Evolutionary conservation across 2,329 filamentous ascomycete genomes (phyloP).

Genomic region (Periglandula ipomoeae): DNA sequence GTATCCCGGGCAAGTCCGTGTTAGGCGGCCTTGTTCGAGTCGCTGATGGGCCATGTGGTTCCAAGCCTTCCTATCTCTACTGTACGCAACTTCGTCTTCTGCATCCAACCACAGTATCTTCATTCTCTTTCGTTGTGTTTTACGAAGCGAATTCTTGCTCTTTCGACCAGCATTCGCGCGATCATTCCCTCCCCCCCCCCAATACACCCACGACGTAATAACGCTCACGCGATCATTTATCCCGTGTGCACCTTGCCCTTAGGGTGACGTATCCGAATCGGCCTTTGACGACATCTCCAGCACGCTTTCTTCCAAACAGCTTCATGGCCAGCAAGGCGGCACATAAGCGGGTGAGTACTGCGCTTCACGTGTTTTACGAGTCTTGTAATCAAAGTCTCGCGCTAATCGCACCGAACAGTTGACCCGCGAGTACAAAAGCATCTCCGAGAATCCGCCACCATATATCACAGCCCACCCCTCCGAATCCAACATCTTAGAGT

Average conservation of each 20-base stretch:
- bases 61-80: neutral
- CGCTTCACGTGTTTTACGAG: too few species aligned
- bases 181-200: neutral
- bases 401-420: conserved; percentile 31
- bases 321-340: conserved; percentile 64
- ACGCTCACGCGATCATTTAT: conserved; percentile 2
- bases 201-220: neutral
- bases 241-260: conserved; percentile 10
- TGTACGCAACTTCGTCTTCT: neutral
- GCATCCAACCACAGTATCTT: neutral
- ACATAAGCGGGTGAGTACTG: conserved; percentile 53
- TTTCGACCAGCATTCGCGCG: neutral
- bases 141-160: neutral
- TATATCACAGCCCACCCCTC: conserved; percentile 86
- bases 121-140: neutral
- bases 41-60: neutral
- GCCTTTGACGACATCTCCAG: neutral
- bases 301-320: conserved; percentile 6
- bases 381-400: neutral
- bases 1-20: neutral
- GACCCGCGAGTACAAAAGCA: conserved; percentile 54
- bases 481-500: conserved; percentile 87
- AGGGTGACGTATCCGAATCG: conserved; percentile 12
- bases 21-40: neutral
- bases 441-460: conserved; percentile 68